Evolutionary conservation across 2,329 filamentous ascomycete species (phyloP).

Genomic region (Aspergillus japonicus): DNA sequence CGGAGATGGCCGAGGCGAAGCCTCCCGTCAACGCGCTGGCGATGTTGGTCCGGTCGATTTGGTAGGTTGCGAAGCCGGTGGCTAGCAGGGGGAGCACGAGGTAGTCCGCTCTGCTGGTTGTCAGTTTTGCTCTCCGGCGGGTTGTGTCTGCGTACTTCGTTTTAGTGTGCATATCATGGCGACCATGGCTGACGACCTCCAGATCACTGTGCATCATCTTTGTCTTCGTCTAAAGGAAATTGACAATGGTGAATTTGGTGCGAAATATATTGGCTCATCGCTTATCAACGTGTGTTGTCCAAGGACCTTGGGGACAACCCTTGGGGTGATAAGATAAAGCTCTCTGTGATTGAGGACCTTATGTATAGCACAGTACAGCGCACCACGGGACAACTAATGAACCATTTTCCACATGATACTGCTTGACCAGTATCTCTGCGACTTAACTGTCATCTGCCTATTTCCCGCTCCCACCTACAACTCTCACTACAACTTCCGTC

Average conservation of each 20-base stretch:
- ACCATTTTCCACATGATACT: no score
- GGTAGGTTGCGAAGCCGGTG: slow-evolving; percentile 52
- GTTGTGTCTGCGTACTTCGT: not conserved
- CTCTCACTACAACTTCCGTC: no score
- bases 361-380: no score
- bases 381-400: no score
- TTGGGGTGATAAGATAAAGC: slow-evolving; percentile 7
- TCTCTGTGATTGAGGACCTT: no score
- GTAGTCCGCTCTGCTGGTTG: slow-evolving; percentile 42
- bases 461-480: no score
- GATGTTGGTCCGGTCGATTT: slow-evolving; percentile 55
- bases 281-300: not conserved
- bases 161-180: not conserved
- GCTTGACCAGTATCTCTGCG: no score
- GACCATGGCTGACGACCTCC: not conserved
- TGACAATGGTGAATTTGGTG: not conserved
- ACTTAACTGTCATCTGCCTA: no score
- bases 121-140: not conserved
- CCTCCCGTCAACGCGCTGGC: slow-evolving; percentile 52
- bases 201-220: not conserved
- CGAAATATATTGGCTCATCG: not conserved
- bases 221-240: no score
- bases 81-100: slow-evolving; percentile 52
- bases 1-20: slow-evolving; percentile 45
- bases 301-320: slow-evolving; percentile 3